Conservation (phyloP, 2,329 filamentous ascomycete genomes). For the Magnaporthiopsis rhizophila region DNA sequence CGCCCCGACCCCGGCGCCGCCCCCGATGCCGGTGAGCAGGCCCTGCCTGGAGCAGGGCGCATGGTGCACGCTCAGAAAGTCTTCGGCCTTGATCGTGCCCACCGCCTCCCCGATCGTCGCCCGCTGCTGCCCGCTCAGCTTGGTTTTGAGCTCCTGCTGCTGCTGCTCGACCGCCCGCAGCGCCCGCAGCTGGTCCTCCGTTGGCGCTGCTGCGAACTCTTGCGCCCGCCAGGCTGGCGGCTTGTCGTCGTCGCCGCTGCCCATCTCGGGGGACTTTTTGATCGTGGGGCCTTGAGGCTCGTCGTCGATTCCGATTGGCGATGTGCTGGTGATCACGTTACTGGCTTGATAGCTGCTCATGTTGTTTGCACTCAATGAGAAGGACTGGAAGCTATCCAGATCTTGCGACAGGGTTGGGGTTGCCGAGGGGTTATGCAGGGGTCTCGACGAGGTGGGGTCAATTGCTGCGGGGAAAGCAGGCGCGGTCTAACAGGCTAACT, state of each 20-base stretch:
- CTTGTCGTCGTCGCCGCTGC: background rate
- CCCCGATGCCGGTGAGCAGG: constrained; percentile 73
- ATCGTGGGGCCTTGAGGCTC: background rate
- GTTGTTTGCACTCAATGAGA: background rate
- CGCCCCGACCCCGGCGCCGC: constrained; percentile 68
- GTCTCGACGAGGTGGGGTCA: background rate
- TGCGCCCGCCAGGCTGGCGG: constrained; percentile 15
- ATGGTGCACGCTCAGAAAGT: constrained; percentile 66
- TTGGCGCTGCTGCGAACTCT: constrained; percentile 15
- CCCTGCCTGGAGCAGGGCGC: constrained; percentile 79
- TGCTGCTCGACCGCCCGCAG: constrained; percentile 5
- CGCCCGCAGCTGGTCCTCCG: constrained; percentile 24
- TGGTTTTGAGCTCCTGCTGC: constrained; percentile 27
- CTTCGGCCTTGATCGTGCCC: constrained; percentile 56
- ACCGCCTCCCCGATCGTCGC: constrained; percentile 52
- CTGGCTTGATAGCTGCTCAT: background rate
- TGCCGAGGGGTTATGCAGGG: background rate
- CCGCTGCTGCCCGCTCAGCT: constrained; percentile 15
- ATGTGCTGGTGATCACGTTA: background rate
- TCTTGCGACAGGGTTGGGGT: constrained; percentile 6
- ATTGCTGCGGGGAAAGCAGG: too few species aligned
- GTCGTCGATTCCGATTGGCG: background rate
- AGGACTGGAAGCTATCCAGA: background rate
- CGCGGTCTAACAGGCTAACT: background rate
- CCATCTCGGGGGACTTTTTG: constrained; percentile 3